A percentile compares a stretch with the other conserved stretches of the same genome.
Evolutionary conservation across 257 asterid genomes (phyloP).

Genomic region (Asclepias syriaca): DNA sequence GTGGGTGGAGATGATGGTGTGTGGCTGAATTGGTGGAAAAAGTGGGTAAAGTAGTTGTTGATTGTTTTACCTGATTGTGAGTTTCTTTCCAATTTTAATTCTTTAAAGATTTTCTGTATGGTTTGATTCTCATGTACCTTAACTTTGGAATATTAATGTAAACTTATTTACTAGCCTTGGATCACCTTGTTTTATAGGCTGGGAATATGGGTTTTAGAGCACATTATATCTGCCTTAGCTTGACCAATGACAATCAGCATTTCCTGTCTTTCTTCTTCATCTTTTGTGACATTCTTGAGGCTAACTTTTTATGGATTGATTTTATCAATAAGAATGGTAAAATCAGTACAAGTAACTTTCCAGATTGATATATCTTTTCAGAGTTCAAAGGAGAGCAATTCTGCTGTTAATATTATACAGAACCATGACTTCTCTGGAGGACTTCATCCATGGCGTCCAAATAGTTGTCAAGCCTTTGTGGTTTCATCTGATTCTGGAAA

Average conservation of each 20-base stretch:
- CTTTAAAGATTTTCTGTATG: background rate
- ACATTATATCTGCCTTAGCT: background rate
- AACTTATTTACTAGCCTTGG: background rate
- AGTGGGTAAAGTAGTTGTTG: background rate
- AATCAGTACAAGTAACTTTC: slow-evolving; percentile 6
- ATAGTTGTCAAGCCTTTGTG: slow-evolving; percentile 58
- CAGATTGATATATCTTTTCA: slow-evolving; percentile 22
- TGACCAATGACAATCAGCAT: background rate
- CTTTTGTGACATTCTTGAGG: slow-evolving; percentile 2
- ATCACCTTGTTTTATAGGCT: background rate
- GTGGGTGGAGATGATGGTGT: background rate
- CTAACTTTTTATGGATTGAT: background rate
- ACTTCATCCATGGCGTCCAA: slow-evolving; percentile 62
- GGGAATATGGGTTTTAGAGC: background rate
- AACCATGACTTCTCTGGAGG: slow-evolving; percentile 80
- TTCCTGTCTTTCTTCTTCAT: background rate
- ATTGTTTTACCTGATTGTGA: background rate
- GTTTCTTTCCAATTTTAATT: background rate
- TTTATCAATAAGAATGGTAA: background rate
- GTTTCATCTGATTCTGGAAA: slow-evolving; percentile 36
- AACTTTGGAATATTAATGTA: background rate
- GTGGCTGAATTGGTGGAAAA: background rate
- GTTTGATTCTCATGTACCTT: background rate
- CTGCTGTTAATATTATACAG: slow-evolving; percentile 45
- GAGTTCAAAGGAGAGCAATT: slow-evolving; percentile 30